Base-by-base conservation (phyloP, 202 grass and related monocot species). In the Zizania palustris region DNA sequence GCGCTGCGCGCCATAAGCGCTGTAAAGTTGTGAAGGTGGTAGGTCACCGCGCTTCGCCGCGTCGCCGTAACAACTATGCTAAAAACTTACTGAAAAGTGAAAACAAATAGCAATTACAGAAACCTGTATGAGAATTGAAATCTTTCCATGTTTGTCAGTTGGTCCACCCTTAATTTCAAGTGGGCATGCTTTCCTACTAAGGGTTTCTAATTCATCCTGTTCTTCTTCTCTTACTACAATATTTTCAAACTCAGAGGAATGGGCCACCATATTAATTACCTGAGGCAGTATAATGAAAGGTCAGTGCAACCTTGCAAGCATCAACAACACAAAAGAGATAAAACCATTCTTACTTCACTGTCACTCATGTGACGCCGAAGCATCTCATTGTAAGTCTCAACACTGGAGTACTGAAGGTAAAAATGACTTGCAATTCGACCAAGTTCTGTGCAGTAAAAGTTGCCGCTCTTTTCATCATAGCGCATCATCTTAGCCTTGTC, bases 401-500 rank as follows among this genome's bases (percentile, higher is more conserved):
- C 91, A 82, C 95, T 97, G 56, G 91, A 94, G 83, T 97, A 97
- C 83, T 91, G 87, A 87, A 97, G 91, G 63, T 97, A 97, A 83
- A 92, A 97, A 63, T 94, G 95, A 70, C 95, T 97, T 54, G 95
- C 91, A 74, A 94, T 97, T 55, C 91, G 86, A 62, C 95, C 95
- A 70, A 97, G 95, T 79, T 97, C 95, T 22, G 95, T 97, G 83
- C 95, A 97, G 87, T 97, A 97, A 72, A 97, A 97, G 74, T 97
- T 97, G 49, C 95, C 89, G 36, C 95, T 97, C 71, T 97, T 97
- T 74, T 97, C 95, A 71, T 97, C 95, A 33, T 90, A 97, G 19
- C 95, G 84, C 95, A 97, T 94, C 95, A 97, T 97, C 82, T 97
- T 97, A 68, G 91, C 95, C 78, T 94, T 93, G 83, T 97, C 95